Base-by-base conservation (phyloP, 2,329 filamentous ascomycete genomes). In the Diplodia seriata region DNA sequence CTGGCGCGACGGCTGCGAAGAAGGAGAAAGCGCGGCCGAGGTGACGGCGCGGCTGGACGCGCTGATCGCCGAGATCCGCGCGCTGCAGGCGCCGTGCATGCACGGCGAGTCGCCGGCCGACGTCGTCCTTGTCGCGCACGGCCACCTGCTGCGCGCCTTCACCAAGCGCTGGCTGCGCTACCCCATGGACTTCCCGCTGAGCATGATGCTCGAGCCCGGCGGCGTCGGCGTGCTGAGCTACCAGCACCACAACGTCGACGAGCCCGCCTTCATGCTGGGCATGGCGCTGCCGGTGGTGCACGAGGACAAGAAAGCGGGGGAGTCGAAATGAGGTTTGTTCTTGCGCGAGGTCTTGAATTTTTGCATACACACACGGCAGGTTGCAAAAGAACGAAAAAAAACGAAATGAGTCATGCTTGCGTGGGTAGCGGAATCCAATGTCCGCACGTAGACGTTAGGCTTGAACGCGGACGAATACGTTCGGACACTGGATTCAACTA, bases 1-100 rank as follows among this genome's bases (percentile, higher is more conserved):
- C 71, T 97, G 93, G 93, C 84, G 82, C n/a, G 92, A 96, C 76
- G 93, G 93, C 0, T 97, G 93, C 79, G 90, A 90, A 1, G 91
- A 89, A 3, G 93, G 93, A 79, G 93, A 97, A 90, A 91, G 85
- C 57, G 89, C 91, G 0, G 82, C 86, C 38, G 85, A 96, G 68
- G 86, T 97, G 29, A 89, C 89, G 0, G 79, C 82, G 23, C 86
- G 93, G 2, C 82, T 95, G 2, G 92, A 97, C 76, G 80, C 84
- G 2, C 78, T 97, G 67, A 94, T 97, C 74, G 76, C 81, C 23
- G 87, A 91, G 49, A 94, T 97, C 69, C 84, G 90, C 14, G 80
- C 84, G 12, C 86, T 92, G 66, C 85, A 85, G 49, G 82, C 84
- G 69, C 77, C 80, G 56, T 75, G 75, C 68, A 79, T 79, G 69